Evolutionary conservation across 345 rosid genomes (phyloP).

Genomic region (Eucalyptus erythrocorys): DNA sequence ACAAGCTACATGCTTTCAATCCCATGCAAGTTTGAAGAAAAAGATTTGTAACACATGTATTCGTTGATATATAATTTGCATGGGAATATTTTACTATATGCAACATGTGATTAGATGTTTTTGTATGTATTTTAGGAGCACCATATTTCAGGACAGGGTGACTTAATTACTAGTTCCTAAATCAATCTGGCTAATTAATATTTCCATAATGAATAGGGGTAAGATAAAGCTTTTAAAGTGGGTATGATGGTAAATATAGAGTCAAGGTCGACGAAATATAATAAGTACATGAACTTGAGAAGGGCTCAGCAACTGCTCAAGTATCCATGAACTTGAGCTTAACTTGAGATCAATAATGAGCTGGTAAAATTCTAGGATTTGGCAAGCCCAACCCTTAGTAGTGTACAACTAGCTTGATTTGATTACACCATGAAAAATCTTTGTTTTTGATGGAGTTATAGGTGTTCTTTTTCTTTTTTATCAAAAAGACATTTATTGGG

Average conservation of each 20-base stretch:
- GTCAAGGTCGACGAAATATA: background rate
- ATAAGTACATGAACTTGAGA: background rate
- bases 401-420: background rate
- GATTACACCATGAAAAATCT: background rate
- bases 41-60: background rate
- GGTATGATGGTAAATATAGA: background rate
- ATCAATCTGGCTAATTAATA: background rate
- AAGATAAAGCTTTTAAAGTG: background rate
- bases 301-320: background rate
- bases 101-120: background rate
- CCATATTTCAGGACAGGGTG: background rate
- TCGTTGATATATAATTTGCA: background rate
- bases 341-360: background rate
- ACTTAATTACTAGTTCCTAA: background rate
- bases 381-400: background rate
- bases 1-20: background rate
- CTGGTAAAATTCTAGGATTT: background rate
- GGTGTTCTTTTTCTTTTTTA: background rate
- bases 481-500: background rate
- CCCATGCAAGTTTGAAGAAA: background rate
- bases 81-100: background rate
- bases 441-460: background rate
- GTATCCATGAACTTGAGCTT: background rate
- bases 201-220: background rate
- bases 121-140: background rate